Conservation (phyloP, 2,329 filamentous ascomycete genomes). For the Metarhizium guizhouense region DNA sequence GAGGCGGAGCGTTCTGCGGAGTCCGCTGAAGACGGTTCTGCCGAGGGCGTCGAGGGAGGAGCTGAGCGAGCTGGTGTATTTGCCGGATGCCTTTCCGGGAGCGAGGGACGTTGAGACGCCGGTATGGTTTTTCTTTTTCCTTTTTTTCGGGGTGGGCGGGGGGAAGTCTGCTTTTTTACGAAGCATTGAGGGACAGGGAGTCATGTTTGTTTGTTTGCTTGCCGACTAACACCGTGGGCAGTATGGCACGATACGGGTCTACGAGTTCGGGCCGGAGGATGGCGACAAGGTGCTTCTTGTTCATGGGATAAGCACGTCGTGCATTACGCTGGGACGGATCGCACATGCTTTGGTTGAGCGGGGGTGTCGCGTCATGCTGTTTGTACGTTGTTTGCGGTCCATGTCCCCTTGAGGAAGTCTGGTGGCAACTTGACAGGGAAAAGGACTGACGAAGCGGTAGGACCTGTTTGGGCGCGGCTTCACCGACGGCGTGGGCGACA, state of each 20-base stretch:
- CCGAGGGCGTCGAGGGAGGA: conserved; percentile 26
- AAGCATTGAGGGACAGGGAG: no score
- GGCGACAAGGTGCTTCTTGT: conserved; percentile 70
- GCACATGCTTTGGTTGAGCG: conserved; percentile 57
- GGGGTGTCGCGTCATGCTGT: conserved; percentile 75
- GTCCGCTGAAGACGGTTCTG: conserved; percentile 34
- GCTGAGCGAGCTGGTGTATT: conserved; percentile 41
- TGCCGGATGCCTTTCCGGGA: conserved; percentile 60
- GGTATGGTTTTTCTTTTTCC: conserved; percentile 23
- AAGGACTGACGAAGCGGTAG: conserved; percentile 21
- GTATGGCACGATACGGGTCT: conserved; percentile 68
- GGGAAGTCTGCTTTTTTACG: no score
- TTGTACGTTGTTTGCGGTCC: conserved; percentile 33
- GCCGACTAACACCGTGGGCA: conserved; percentile 12
- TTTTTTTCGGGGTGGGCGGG: background rate
- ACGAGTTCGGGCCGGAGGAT: conserved; percentile 70
- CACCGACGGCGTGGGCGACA: conserved; percentile 52
- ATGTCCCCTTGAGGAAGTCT: conserved; percentile 6
- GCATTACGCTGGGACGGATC: conserved; percentile 59
- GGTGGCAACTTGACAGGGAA: background rate
- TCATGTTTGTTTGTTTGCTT: background rate
- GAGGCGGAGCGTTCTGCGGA: conserved; percentile 29
- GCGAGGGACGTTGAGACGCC: conserved; percentile 64
- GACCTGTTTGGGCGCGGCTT: conserved; percentile 64
- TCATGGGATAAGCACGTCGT: conserved; percentile 78